Evolutionary conservation across 2,329 filamentous ascomycete genomes (phyloP), one percentile per base, ranked within the genome.

Genomic region (Cladosporium sp.): DNA sequence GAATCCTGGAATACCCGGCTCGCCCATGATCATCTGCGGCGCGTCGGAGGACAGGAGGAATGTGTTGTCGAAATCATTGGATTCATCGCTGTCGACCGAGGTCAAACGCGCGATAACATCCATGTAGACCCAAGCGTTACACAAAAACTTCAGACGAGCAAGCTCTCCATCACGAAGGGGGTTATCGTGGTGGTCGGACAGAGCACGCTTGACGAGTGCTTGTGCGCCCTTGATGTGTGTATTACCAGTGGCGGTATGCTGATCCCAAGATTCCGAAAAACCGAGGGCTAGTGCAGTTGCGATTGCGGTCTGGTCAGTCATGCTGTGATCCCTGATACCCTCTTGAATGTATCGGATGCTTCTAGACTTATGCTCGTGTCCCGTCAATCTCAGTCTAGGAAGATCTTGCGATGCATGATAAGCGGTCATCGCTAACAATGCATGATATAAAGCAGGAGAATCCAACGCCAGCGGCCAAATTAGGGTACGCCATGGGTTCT

Each of bases 71-170:
- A 80, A 78, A 58, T 80, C 76, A 40, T 74, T 73, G 3, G 72
- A 72, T 11, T 80, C 78, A 19, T 79, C 78, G 30, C 78, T 75
- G 51, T 81, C 78, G 3, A 79, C 67, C 3, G 82, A 82, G 0
- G 83, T 86, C 42, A 88, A 68, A 12, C 83, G 77, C 19, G 84
- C 80, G 54, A 87, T 83, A 22, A 87, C 84, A 62, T 86, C 83
- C 77, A 86, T 84, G 59, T 87, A 88, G 7, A 86, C 75, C 80
- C 82, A 87, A 3, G 80, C 81, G 60, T 86, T 86, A 67, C 82
- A 84, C 15, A 88, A 70, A 57, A 87, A 87, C 49, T 79, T 79
- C 19, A 87, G 68, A 7, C 82, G 71, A 33, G 73, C 69, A 11
- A 79, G 63, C 38, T 80, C 76, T 19, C 72, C 64, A 3, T 73